phyloP scores from a whole-genome alignment of 1,284 basidiomycete species.

The Naganishia liquefaciens region DNA sequence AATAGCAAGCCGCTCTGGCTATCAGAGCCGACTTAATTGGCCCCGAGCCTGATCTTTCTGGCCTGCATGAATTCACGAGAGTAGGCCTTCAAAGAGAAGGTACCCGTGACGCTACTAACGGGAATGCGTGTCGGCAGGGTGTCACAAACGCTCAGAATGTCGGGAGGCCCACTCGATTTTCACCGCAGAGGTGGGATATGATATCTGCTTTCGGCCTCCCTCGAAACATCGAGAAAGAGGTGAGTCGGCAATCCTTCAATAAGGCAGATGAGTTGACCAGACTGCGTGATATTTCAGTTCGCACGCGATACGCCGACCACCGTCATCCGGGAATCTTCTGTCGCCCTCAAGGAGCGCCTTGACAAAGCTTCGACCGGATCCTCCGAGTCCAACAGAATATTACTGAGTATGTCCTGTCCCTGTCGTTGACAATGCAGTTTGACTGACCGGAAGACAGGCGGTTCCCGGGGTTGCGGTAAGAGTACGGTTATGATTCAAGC shows the following conservation, averaged over 20 bases:
- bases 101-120: neutral
- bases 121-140: neutral
- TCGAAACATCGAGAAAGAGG: constrained; percentile 44
- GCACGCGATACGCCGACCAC: constrained; percentile 42
- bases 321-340: constrained; percentile 47
- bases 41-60: constrained; percentile 24
- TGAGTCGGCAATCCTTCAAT: constrained; percentile 28
- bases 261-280: neutral
- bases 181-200: constrained; percentile 39
- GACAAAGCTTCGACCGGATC: constrained; percentile 36
- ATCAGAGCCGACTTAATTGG: constrained; percentile 25
- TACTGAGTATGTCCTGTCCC: constrained; percentile 14
- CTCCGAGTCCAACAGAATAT: constrained; percentile 7
- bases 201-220: constrained; percentile 48
- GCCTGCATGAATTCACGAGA: constrained; percentile 21
- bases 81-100: neutral
- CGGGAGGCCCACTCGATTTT: constrained; percentile 44
- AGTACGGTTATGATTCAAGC: constrained; percentile 78
- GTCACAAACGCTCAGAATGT: constrained; percentile 34
- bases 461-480: constrained; percentile 79
- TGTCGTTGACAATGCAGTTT: neutral
- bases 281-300: constrained; percentile 21
- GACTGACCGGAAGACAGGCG: constrained; percentile 59
- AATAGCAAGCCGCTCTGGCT: constrained; percentile 21
- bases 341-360: constrained; percentile 44